phyloP scores from a whole-genome alignment of 768 basidiomycete genomes.

The Dioszegia hungarica region DNA sequence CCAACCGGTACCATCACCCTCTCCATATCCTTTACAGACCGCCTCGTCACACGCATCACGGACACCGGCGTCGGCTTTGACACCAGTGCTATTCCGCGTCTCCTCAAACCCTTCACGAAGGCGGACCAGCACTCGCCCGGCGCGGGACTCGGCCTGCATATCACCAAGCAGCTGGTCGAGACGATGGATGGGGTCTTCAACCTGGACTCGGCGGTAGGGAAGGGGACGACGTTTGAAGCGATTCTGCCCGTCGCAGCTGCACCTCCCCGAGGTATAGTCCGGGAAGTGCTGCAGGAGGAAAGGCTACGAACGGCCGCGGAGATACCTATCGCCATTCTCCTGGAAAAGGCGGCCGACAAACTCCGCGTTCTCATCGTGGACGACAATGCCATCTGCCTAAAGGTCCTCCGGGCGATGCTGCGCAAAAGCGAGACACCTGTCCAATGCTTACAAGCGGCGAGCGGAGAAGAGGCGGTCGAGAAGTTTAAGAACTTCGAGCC shows the following conservation, averaged over 20 bases:
- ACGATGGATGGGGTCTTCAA: constrained; percentile 24
- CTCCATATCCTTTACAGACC: constrained; percentile 9
- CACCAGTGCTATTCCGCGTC: constrained; percentile 1
- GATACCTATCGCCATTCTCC: background rate
- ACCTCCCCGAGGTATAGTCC: background rate
- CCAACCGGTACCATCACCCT: constrained; percentile 74
- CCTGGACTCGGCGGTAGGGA: background rate
- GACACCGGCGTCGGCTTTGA: constrained; percentile 30
- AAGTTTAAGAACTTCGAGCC: constrained; percentile 19
- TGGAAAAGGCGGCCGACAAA: background rate
- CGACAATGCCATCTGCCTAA: constrained; percentile 30
- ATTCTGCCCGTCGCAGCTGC: constrained; percentile 14
- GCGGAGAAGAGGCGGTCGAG: constrained; percentile 27
- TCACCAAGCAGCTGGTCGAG: constrained; percentile 23
- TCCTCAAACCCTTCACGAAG: constrained; percentile 38
- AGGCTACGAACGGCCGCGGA: background rate
- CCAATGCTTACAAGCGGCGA: constrained; percentile 13
- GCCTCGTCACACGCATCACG: constrained; percentile 11
- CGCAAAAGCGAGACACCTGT: constrained; percentile 6
- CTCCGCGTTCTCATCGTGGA: constrained; percentile 32
- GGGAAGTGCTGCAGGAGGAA: background rate
- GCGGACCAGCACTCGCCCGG: constrained; percentile 23
- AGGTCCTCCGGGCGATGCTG: constrained; percentile 18
- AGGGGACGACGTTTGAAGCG: constrained; percentile 22
- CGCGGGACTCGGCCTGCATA: constrained; percentile 34